phyloP scores from a whole-genome alignment of 176 grass and related monocot species.

The Chrysopogon serrulatus region DNA sequence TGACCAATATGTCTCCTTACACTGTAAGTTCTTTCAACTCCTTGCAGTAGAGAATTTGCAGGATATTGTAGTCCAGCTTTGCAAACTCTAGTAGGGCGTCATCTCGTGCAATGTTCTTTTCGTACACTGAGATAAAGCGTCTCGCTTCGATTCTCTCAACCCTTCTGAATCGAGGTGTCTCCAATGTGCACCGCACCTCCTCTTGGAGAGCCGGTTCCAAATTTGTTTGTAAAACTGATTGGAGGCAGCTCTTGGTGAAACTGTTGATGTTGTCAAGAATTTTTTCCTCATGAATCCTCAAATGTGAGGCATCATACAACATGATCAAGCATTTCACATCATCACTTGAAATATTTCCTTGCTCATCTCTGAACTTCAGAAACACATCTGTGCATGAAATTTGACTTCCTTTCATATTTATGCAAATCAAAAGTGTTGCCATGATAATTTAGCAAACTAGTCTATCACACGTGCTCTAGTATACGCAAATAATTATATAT shows the following conservation, averaged over 20 bases:
- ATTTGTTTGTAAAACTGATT: background rate
- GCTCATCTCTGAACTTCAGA: constrained; percentile 29
- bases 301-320: constrained; percentile 33
- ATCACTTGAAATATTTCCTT: background rate
- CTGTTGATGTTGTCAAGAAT: constrained; percentile 21
- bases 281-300: constrained; percentile 19
- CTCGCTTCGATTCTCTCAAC: too few species aligned
- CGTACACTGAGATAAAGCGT: constrained; percentile 30
- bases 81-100: constrained; percentile 35
- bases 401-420: too few species aligned
- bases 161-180: constrained; percentile 24
- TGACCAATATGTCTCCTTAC: too few species aligned
- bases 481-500: too few species aligned
- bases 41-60: constrained; percentile 28
- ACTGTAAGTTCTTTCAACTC: constrained; percentile 26
- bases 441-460: too few species aligned
- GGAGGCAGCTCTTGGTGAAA: background rate
- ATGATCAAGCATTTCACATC: background rate
- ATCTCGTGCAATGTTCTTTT: background rate
- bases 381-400: constrained; percentile 25
- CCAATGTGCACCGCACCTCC: background rate
- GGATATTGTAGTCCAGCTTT: constrained; percentile 26
- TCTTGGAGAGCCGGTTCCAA: background rate
- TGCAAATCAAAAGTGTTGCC: too few species aligned
- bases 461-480: too few species aligned